These are phyloP conservation scores for Entophlyctis luteolus DNA, from an alignment of 192 early-diverging fungal species.

Conservation along the genomic window DNA sequence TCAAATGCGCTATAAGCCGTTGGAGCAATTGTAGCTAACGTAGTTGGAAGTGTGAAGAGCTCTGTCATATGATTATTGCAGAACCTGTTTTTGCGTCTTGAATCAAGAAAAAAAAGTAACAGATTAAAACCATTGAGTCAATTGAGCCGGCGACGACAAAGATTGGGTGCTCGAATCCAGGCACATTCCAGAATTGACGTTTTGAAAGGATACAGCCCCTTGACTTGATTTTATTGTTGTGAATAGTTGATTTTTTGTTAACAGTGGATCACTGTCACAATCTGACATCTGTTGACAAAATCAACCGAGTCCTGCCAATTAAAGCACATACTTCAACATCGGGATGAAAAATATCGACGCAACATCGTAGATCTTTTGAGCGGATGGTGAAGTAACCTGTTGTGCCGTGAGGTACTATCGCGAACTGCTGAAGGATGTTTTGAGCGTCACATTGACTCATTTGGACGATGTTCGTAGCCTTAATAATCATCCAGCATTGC, in stretches of 20 bases:
- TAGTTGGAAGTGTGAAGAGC: conserved; percentile 4
- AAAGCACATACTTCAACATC: background rate
- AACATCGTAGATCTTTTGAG: background rate
- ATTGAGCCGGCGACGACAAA: background rate
- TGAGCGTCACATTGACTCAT: background rate
- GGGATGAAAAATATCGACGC: background rate
- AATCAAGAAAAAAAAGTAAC: background rate
- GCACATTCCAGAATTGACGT: conserved; percentile 2
- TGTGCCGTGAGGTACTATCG: background rate
- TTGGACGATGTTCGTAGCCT: background rate
- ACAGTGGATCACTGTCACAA: background rate
- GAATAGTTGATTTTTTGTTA: conserved; percentile 5
- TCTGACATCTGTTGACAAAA: background rate
- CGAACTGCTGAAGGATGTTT: background rate
- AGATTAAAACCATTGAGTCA: conserved; percentile 11
- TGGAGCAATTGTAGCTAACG: background rate
- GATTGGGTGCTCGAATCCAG: conserved; percentile 3
- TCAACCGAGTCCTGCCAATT: background rate
- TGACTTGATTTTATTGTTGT: background rate
- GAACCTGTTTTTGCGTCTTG: background rate
- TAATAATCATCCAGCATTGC: background rate
- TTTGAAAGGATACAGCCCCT: background rate
- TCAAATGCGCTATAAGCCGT: background rate
- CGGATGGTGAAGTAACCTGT: background rate
- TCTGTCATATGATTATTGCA: conserved; percentile 16